Base-by-base conservation (phyloP, 192 early-diverging fungal genomes). In the Blastocladiella britannica region DNA sequence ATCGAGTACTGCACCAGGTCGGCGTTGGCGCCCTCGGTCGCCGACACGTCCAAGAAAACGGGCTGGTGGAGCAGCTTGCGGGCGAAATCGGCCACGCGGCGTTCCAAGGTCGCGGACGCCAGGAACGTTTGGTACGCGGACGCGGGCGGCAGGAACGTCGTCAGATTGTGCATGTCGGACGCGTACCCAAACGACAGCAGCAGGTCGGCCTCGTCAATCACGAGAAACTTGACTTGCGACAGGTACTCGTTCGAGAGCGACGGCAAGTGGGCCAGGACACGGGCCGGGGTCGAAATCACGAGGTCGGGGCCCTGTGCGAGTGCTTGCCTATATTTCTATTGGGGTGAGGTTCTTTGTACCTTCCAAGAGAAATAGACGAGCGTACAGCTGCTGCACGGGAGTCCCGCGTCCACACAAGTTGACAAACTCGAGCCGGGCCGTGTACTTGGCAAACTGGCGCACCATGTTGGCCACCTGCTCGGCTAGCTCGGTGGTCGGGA, bases 161-260 rank as follows among this genome's bases (percentile, higher is more conserved):
- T 61, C 20, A 95, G 72, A 27, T 82, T 78, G 53, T 77, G 73
- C 28, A 98, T 65, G 64, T 98, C 94, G 30, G 86, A 82, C 61
- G 89, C 85, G 60, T 93, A 88, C 20, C 92, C 94, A 69, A 88
- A 98, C 30, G 86, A 89, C 53, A 92, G 68, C 1, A 98, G 81
- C 55, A 95, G 67, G 70, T 98, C 94, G 0, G 91, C 91, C 70
- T 98, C 94, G 56, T 97, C 94, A 51, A 98, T 87, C 20, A 95
- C 87, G 51, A 98, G 73, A 58, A 62, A 43, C 24, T 54, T 31
- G 7, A 23, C 4, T 25, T 56, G 7, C 9, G 22, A 12, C 28
- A 55, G 26, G 12, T 20, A 24, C 5, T 70, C 53, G n/a, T 37
- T 26, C 6, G 51, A 25, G 61, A 62, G 78, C 55, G 43, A 78